Base-by-base conservation (phyloP, 768 basidiomycete genomes). In the Mycena chlorophos region DNA sequence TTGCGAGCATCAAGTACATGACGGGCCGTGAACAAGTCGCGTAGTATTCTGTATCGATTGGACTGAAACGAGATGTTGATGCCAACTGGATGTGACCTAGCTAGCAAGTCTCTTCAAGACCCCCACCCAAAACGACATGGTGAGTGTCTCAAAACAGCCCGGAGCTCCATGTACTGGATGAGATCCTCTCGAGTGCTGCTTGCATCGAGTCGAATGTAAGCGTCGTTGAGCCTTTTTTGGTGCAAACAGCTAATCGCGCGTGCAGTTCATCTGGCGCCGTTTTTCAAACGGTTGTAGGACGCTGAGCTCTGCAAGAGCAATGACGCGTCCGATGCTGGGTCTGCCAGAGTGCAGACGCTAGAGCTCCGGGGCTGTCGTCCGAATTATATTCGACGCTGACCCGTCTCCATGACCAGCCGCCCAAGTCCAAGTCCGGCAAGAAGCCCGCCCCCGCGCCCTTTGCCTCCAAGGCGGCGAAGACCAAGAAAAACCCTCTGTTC, bases 361-460 rank as follows among this genome's bases (percentile, higher is more conserved):
- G 78, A 80, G 80, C 81, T 82, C 81, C 79, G 79, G 77, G 71
- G 75, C 73, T 10, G 70, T 72, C 71, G 67, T 69, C 69, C 65
- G 63, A 60, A 58, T 63, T 63, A 64, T 14, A 25, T 67, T 42
- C 38, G 14, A 47, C 52, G 78, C 75, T 80, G 68, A 78, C 71
- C 86, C 87, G 88, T 86, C 89, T 91, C 90, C 82, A 91, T 91
- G 89, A 91, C 89, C 89, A 91, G 90, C 87, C 87, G 71, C 86
- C 88, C 73, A 88, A 88, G 73, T 67, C 75, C 71, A 90, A 88
- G 68, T 45, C 83, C 62, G 84, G 85, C 62, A 92, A 90, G 80
- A 93, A 89, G 78, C 89, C 89, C 63, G 91, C 91, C 61, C 81
- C 88, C 55, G 89, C 91, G 14, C 91, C 91, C 43, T 87, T 86